Base-by-base conservation (phyloP, 129 eudicot species). In the Flaveria sonorensis region DNA sequence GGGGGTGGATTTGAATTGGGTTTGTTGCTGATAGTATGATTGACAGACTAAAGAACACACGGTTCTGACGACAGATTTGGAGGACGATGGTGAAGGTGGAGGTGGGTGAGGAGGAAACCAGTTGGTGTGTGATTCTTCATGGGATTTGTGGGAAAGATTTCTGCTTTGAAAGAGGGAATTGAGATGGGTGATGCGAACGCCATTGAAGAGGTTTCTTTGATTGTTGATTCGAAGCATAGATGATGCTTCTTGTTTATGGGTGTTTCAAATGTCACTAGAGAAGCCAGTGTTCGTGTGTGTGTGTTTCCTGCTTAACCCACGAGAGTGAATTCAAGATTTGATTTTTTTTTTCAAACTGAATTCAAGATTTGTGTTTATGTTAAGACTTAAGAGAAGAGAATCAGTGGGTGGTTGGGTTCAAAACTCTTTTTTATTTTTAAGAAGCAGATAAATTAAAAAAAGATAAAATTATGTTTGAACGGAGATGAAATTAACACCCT, bases 1-100 rank as follows among this genome's bases (percentile, higher is more conserved):
- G 10, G 86, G 96, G 24, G 86, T 73, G 42, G 88, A 72, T 68
- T 76, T 79, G 82, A 81, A 86, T 61, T 86, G 85, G 82, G 84
- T 72, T 65, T 85, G 88, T 7, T 85, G 83, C 48, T 89, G 85
- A 63, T 78, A 86, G 77, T 90, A 88, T 14, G 96, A 87, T 72
- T 93, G 91, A n/a, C 88, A 86, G 51, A 93, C 97, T 59, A 83
- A 71, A 12, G 91, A 85, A 36, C 97, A 85, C 16, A 88, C 87
- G 0, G 82, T 71, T 81, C 88, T 84, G 53, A 93, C 83, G n/a
- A 84, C 82, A 0, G 93, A 86, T 20, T 79, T 81, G 50, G 92
- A 80, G 36, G 91, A 72, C 1, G 83, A 77, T 51, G 87, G 43
- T 10, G 84, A 71, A 15, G 74, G 67, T 20, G 82, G 85, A 50